Evolutionary conservation across 225 moss, liverwort and hornwort genomes (phyloP).

Genomic region (Antitrichia curtipendula): DNA sequence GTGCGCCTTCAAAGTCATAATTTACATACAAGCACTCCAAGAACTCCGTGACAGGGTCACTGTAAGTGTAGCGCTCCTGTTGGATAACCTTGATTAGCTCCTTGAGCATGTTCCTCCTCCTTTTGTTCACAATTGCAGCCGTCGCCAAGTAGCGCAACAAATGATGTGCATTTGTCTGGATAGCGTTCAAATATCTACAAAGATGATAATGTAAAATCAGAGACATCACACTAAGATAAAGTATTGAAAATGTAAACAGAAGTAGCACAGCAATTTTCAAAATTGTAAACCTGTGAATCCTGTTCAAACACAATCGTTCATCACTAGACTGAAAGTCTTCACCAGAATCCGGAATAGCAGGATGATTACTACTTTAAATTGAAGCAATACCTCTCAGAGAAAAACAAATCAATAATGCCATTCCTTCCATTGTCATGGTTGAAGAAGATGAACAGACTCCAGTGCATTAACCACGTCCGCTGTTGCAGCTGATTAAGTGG

Average conservation of each 20-base stretch:
- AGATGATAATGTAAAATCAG: background rate
- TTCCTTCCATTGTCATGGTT: slow-evolving; percentile 98
- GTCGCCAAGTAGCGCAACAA: slow-evolving; percentile 86
- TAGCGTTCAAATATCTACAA: slow-evolving; percentile 85
- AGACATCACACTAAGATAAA: background rate
- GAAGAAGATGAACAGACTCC: slow-evolving; percentile 98
- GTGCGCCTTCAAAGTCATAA: slow-evolving; percentile 97
- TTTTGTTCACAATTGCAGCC: slow-evolving; percentile 92
- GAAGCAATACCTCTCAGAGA: slow-evolving; percentile 67
- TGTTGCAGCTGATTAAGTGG: slow-evolving; percentile 97
- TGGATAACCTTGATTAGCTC: slow-evolving; percentile 95
- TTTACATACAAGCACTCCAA: slow-evolving; percentile 98
- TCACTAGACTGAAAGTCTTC: background rate
- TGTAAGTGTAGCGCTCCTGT: slow-evolving; percentile 97
- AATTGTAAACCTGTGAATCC: background rate
- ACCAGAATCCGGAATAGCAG: background rate
- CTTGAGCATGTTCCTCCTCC: slow-evolving; percentile 96
- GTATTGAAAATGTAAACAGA: background rate
- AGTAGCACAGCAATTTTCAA: background rate
- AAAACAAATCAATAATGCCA: slow-evolving; percentile 91
- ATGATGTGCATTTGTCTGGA: slow-evolving; percentile 99
- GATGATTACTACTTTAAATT: background rate
- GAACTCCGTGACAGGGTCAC: slow-evolving; percentile 96
- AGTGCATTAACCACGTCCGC: slow-evolving; percentile 98
- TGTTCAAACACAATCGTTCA: background rate